Evolutionary conservation across 495 filamentous ascomycete species (phyloP), one percentile per base, ranked within the genome.

Genomic region (Pseudotulostoma volvatum): DNA sequence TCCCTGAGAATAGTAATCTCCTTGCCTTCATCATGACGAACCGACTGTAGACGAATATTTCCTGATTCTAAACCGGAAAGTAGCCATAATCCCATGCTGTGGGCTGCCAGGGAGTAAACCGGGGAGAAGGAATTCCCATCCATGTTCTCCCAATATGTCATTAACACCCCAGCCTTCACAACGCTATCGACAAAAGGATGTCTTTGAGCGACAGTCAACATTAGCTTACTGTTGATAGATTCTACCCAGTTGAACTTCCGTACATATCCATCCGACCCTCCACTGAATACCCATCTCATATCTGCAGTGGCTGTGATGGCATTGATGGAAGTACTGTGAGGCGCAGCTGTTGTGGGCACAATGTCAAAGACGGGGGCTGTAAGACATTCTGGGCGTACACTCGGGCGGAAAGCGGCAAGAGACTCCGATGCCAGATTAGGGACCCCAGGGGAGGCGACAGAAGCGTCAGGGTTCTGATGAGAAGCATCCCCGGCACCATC

Each of bases 151-250:
- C 92, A 99, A 54, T 96, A 97, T 49, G 79, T 90, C 71, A 93
- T 74, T 37, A 95, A 59, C 11, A 93, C 75, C 1, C 88, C 90
- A 9, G 86, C 86, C 55, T 95, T 96, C 30, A 84, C 80, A 11
- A 99, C 90, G 44, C 82, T 93, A 51, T 99, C 90, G 23, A 99
- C 90, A 47, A 96, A 99, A 0, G 92, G 90, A 59, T 99, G 90
- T 36, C 81, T 64, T 61, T 99, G 90, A 31, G 90, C 90, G 5
- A 99, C 90, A 0, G 90, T 99, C 46, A 99, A 63, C 55, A 86
- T 79, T 21, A 83, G 73, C 55, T 93, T 94, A 44, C 84, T 85
- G 55, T 99, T 99, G 43, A 85, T 85, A 7, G 90, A 93, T 11
- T 82, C 86, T 32, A 83, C 76, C 70, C 92, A 93, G 58, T 99